A percentile compares a stretch with the other conserved stretches of the same genome.
Conservation (phyloP, 257 asterid genomes). For the Verbena officinalis region DNA sequence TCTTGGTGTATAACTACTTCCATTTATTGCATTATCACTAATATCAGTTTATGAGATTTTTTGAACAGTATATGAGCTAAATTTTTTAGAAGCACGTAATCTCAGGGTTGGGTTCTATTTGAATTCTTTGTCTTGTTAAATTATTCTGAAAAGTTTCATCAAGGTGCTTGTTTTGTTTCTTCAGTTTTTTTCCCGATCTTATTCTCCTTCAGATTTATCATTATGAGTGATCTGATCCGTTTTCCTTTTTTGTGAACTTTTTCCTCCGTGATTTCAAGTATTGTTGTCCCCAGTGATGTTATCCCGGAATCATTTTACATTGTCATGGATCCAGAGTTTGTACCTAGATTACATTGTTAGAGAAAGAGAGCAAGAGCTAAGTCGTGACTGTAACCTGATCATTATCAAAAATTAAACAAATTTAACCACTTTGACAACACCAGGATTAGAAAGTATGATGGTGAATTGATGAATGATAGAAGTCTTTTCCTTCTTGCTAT, state of each 20-base stretch:
- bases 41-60: background rate
- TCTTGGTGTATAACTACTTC: background rate
- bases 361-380: background rate
- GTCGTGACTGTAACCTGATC: background rate
- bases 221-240: too few species aligned
- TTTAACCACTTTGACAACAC: background rate
- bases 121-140: background rate
- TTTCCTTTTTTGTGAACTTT: too few species aligned
- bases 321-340: too few species aligned
- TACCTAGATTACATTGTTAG: too few species aligned
- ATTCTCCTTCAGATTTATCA: too few species aligned
- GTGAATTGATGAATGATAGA: background rate
- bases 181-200: too few species aligned
- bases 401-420: background rate
- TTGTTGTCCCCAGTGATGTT: too few species aligned
- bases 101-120: background rate
- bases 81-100: background rate
- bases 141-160: background rate
- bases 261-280: too few species aligned
- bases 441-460: too few species aligned
- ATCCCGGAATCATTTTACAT: too few species aligned
- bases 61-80: background rate
- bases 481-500: background rate
- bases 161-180: too few species aligned
- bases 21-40: background rate